Evolutionary conservation across 1,284 basidiomycete genomes (phyloP).

Genomic region (Fomitopsis pinicola): DNA sequence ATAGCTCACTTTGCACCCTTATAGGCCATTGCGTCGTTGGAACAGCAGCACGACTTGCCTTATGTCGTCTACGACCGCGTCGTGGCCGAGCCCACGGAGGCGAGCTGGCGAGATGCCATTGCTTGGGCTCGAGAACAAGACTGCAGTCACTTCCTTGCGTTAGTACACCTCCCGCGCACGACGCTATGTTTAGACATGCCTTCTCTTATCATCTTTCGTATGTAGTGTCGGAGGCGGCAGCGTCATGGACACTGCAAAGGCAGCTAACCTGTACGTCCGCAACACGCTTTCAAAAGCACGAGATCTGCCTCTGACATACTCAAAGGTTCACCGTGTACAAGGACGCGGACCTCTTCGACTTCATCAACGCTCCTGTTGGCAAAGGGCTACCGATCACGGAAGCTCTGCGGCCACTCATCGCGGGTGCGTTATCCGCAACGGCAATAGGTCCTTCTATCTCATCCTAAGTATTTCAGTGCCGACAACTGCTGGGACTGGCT

Average conservation of each 20-base stretch:
- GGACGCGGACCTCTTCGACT: conserved; percentile 90
- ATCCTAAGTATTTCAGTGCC: conserved; percentile 50
- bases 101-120: conserved; percentile 85
- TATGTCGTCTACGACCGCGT: conserved; percentile 87
- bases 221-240: conserved; percentile 88
- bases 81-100: conserved; percentile 89
- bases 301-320: neutral
- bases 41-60: conserved; percentile 66
- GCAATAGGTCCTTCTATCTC: neutral
- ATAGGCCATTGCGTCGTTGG: conserved; percentile 76
- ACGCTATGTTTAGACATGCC: neutral
- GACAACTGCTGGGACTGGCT: conserved; percentile 96
- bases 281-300: conserved; percentile 16
- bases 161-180: neutral
- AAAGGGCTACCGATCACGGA: conserved; percentile 85
- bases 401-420: conserved; percentile 81
- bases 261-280: conserved; percentile 72
- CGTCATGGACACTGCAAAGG: conserved; percentile 94
- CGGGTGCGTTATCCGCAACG: conserved; percentile 37
- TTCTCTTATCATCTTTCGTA: neutral
- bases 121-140: conserved; percentile 82
- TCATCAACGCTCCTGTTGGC: conserved; percentile 95
- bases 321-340: conserved; percentile 81
- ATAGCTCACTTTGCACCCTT: neutral
- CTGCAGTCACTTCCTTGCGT: conserved; percentile 94